Evolutionary conservation across 805 yeast genomes (phyloP).

Genomic region (Metschnikowia dekortorum): DNA sequence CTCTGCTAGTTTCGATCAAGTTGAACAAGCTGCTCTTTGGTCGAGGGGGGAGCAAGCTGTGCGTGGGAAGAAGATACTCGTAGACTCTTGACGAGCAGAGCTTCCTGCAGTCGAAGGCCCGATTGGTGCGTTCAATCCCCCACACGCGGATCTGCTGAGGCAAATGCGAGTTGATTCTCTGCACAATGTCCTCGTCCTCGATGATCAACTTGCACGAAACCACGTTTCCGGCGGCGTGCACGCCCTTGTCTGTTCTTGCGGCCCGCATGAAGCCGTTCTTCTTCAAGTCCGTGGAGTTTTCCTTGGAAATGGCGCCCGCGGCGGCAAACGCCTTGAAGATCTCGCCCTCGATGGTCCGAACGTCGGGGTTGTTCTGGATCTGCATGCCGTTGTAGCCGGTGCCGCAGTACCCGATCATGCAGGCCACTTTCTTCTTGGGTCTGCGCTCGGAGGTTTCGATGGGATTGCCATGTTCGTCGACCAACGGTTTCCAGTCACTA

Average conservation of each 20-base stretch:
- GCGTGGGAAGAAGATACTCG: slow-evolving; percentile 90
- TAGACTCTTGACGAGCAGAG: slow-evolving; percentile 95
- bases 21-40: slow-evolving; percentile 65
- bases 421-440: slow-evolving; percentile 88
- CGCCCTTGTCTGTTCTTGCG: slow-evolving; percentile 92
- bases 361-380: slow-evolving; percentile 69
- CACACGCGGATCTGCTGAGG: slow-evolving; percentile 89
- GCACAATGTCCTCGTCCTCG: slow-evolving; percentile 71
- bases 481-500: slow-evolving; percentile 36
- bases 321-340: slow-evolving; percentile 74
- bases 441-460: slow-evolving; percentile 54
- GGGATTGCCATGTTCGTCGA: slow-evolving; percentile 64
- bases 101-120: slow-evolving; percentile 89
- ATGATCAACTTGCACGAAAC: slow-evolving; percentile 78
- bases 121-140: slow-evolving; percentile 88
- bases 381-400: slow-evolving; percentile 98
- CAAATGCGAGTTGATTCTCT: slow-evolving; percentile 65
- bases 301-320: slow-evolving; percentile 85
- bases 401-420: slow-evolving; percentile 91
- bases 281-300: slow-evolving; percentile 82
- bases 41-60: slow-evolving; percentile 86
- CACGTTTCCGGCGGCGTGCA: slow-evolving; percentile 95
- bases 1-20: slow-evolving; percentile 50
- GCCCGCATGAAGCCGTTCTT: slow-evolving; percentile 85
- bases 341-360: slow-evolving; percentile 86